phyloP scores from a whole-genome alignment of 2,329 filamentous ascomycete species.

The Neofusicoccum umdonicola region DNA sequence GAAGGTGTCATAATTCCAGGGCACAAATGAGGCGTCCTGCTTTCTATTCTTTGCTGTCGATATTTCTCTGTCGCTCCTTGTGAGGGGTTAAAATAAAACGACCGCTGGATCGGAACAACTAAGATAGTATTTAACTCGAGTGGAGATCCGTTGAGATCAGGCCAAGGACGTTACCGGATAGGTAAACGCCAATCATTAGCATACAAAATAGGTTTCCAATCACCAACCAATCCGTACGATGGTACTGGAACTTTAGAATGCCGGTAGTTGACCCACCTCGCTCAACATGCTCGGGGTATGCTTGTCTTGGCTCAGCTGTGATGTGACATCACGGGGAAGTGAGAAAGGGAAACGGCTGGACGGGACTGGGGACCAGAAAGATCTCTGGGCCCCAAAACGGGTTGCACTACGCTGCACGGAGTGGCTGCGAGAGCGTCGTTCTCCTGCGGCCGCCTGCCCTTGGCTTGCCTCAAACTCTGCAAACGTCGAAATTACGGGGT shows the following conservation, averaged over 20 bases:
- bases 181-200: background rate
- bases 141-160: background rate
- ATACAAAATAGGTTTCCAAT: background rate
- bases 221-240: background rate
- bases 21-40: background rate
- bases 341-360: background rate
- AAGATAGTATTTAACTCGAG: background rate
- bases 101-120: constrained; percentile 4
- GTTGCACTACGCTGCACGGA: no score
- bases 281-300: background rate
- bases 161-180: background rate
- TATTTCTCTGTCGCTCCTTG: background rate
- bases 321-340: background rate
- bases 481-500: background rate
- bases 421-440: no score
- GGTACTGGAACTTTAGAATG: no score
- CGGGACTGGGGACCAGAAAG: no score
- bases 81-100: background rate
- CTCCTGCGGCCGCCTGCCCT: background rate
- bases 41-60: constrained; percentile 7
- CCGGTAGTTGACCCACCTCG: no score
- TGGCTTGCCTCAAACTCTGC: background rate
- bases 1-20: background rate
- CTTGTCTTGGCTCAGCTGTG: background rate
- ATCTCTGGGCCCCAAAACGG: no score